These are phyloP conservation scores for Inga leiocalycina DNA, from an alignment of 306 rosid genomes.

Conservation along the genomic window DNA sequence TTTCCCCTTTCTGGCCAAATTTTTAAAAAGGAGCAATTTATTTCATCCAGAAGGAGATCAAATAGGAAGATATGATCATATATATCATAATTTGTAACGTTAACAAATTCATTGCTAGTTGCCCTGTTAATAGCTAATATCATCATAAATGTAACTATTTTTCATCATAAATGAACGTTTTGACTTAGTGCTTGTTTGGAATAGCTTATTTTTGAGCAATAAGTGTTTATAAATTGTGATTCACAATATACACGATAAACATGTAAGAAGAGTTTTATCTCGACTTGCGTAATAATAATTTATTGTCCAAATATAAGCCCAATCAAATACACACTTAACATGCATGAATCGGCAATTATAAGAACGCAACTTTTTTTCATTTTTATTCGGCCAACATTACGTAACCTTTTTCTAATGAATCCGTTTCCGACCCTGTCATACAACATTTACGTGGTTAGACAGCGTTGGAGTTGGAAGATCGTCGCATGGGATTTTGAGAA, in stretches of 20 bases:
- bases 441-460: not conserved
- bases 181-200: too few species aligned
- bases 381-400: not conserved
- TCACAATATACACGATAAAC: too few species aligned
- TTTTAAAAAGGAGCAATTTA: not conserved
- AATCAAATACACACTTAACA: too few species aligned
- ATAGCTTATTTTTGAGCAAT: too few species aligned
- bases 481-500: not conserved
- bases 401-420: not conserved
- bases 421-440: not conserved
- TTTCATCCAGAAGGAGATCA: not conserved
- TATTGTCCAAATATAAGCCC: too few species aligned
- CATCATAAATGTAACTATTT: not conserved
- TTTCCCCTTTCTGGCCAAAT: not conserved
- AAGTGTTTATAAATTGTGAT: too few species aligned
- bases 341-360: not conserved
- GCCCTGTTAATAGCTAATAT: not conserved
- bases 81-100: not conserved
- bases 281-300: too few species aligned
- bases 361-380: not conserved
- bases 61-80: not conserved
- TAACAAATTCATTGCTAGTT: not conserved
- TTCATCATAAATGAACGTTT: not conserved
- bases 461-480: not conserved
- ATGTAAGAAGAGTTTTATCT: too few species aligned